phyloP scores from a whole-genome alignment of 768 basidiomycete species.

The Suillus paluster region DNA sequence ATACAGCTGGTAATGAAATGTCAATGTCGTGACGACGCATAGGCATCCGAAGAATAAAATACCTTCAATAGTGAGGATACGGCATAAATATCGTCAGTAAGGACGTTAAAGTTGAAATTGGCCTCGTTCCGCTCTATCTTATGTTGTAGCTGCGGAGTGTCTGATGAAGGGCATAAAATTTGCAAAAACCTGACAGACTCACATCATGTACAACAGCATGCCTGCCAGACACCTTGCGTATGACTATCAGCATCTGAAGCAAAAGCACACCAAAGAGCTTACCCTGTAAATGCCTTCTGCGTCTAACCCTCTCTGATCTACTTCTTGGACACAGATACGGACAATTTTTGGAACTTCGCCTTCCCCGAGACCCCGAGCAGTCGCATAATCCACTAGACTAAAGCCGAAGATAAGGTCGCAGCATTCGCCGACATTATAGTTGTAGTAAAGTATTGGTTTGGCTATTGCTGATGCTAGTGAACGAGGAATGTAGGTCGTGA shows the following conservation, averaged over 20 bases:
- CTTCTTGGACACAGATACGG: conserved; percentile 77
- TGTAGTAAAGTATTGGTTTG: conserved; percentile 74
- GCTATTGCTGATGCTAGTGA: conserved; percentile 69
- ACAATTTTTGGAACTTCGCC: conserved; percentile 82
- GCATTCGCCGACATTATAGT: conserved; percentile 83
- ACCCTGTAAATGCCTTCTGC: conserved; percentile 84
- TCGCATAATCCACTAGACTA: conserved; percentile 87
- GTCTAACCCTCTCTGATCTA: conserved; percentile 79
- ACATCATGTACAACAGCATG: conserved; percentile 86
- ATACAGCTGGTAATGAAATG: conserved; percentile 56
- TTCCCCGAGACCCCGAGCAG: conserved; percentile 72
- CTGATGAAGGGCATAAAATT: conserved; percentile 8
- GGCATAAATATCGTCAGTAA: conserved; percentile 78
- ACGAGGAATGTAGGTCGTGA: conserved; percentile 61
- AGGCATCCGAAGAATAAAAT: not conserved
- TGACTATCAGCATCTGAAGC: conserved; percentile 9
- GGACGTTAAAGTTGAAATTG: conserved; percentile 71
- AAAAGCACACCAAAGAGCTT: conserved; percentile 23
- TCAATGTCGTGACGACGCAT: conserved; percentile 10
- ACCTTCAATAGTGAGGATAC: conserved; percentile 89
- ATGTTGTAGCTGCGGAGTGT: conserved; percentile 66
- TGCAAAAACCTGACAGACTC: conserved; percentile 22
- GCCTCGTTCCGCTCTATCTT: conserved; percentile 86
- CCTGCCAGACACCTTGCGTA: conserved; percentile 73
- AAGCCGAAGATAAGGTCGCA: conserved; percentile 90